These are phyloP conservation scores for Pezicula neosporulosa DNA, from an alignment of 2,329 filamentous ascomycete species.

Conservation along the genomic window DNA sequence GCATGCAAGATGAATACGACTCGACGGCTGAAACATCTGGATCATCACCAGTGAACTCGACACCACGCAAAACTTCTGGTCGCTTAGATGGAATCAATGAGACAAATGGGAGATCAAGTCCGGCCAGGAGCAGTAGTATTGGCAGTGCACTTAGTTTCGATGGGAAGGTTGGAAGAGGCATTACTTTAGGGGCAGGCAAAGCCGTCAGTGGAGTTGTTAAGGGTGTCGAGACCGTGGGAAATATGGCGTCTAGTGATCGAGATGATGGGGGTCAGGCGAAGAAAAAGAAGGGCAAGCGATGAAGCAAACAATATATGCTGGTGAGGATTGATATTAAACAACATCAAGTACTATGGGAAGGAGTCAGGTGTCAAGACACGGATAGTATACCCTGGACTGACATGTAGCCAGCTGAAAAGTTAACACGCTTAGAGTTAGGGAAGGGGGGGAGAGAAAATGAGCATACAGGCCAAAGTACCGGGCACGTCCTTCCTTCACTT, in stretches of 20 bases:
- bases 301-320: not conserved
- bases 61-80: constrained; percentile 4
- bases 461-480: no score
- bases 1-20: constrained; percentile 11
- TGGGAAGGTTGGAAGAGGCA: constrained; percentile 15
- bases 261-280: not conserved
- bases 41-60: constrained; percentile 12
- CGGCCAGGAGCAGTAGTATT: constrained; percentile 17
- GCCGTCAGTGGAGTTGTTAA: constrained; percentile 19
- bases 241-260: constrained; percentile 7
- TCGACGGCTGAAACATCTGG: constrained; percentile 14
- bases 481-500: no score
- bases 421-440: no score
- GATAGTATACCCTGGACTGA: no score
- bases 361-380: no score
- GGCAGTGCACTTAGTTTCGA: constrained; percentile 24
- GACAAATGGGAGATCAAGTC: constrained; percentile 13
- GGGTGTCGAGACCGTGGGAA: constrained; percentile 12
- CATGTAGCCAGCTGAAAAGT: no score
- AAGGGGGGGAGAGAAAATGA: no score
- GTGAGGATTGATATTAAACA: no score
- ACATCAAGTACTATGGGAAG: no score
- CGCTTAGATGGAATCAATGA: not conserved
- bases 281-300: not conserved
- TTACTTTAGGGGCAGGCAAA: constrained; percentile 21